These are phyloP conservation scores for Amoebophrya sp. DNA, from an alignment of 169 alveolate genomes.

Conservation along the genomic window DNA sequence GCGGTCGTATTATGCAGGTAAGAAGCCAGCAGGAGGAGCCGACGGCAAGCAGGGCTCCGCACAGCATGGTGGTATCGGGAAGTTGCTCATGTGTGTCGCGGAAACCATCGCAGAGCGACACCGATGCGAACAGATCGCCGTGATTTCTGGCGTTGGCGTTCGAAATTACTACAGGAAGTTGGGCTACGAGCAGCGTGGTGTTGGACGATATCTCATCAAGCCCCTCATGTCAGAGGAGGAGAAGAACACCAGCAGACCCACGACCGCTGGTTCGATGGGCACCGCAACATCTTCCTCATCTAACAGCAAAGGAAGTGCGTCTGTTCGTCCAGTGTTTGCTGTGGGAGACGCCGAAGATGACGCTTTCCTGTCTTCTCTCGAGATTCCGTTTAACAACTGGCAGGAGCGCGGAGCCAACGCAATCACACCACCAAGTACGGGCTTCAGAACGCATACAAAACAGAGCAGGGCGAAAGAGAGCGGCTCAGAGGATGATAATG, in stretches of 20 bases:
- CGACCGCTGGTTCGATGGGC: too few species aligned
- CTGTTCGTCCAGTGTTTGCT: too few species aligned
- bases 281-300: too few species aligned
- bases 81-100: conserved; percentile 49
- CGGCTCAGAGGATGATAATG: too few species aligned
- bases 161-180: conserved; percentile 93
- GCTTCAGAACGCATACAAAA: too few species aligned
- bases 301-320: too few species aligned
- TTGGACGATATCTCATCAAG: not conserved
- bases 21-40: too few species aligned
- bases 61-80: conserved; percentile 50
- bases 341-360: too few species aligned
- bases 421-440: too few species aligned
- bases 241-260: not conserved
- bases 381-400: not conserved
- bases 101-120: conserved; percentile 57
- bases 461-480: too few species aligned
- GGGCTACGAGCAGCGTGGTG: conserved; percentile 71
- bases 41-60: not conserved
- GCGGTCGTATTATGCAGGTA: not conserved
- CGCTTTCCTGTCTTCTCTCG: not conserved
- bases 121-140: conserved; percentile 83
- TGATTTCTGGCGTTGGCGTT: conserved; percentile 99
- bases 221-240: not conserved
- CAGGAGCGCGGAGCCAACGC: not conserved